These are phyloP conservation scores for Massariosphaeria phaeospora DNA, from an alignment of 495 filamentous ascomycete genomes.

Conservation along the genomic window DNA sequence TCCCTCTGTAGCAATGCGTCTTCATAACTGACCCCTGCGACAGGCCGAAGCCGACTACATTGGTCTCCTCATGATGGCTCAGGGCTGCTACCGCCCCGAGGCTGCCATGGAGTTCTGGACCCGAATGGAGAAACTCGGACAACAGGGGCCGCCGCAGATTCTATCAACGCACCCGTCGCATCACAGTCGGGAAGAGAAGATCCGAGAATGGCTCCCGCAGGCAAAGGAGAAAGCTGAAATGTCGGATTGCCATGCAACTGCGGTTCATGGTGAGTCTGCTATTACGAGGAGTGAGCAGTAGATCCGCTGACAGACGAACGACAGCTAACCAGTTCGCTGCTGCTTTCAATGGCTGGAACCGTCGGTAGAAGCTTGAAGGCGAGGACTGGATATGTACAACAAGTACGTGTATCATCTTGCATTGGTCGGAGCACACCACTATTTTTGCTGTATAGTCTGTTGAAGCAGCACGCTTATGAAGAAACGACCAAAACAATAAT, in stretches of 20 bases:
- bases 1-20: too few relatives aligned
- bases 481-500: too few relatives aligned
- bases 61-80: slow-evolving; percentile 68
- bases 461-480: too few relatives aligned
- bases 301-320: background rate
- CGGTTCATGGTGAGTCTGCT: slow-evolving; percentile 6
- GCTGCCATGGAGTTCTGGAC: slow-evolving; percentile 71
- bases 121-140: slow-evolving; percentile 63
- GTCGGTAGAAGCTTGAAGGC: background rate
- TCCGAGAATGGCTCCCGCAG: slow-evolving; percentile 61
- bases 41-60: slow-evolving; percentile 78
- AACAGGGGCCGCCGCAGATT: slow-evolving; percentile 63
- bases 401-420: too few relatives aligned
- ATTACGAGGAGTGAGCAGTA: background rate
- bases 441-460: too few relatives aligned
- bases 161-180: slow-evolving; percentile 83
- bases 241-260: slow-evolving; percentile 14
- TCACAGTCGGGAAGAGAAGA: slow-evolving; percentile 63
- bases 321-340: slow-evolving; percentile 15
- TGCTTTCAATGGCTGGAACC: slow-evolving; percentile 1
- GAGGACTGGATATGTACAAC: too few relatives aligned
- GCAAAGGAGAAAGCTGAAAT: slow-evolving; percentile 49
- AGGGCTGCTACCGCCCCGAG: slow-evolving; percentile 66
- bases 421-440: too few relatives aligned
- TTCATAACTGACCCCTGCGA: background rate